These are phyloP conservation scores for Heritiera fomes DNA, from an alignment of 345 rosid genomes.

Conservation along the genomic window DNA sequence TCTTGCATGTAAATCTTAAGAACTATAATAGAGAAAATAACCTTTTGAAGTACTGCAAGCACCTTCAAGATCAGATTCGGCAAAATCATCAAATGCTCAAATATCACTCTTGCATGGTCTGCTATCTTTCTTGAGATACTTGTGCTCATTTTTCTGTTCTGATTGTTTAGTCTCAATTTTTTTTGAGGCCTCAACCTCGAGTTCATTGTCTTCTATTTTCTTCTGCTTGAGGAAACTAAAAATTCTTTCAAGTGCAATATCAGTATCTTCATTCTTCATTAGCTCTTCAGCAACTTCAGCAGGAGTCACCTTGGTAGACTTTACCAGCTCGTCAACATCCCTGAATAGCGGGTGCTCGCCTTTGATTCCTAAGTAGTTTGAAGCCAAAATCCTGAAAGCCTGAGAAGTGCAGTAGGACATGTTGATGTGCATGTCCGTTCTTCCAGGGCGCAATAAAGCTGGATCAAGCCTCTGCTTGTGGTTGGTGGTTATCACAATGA, in stretches of 20 bases:
- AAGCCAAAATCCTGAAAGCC: slow-evolving; percentile 42
- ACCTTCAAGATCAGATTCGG: neutral
- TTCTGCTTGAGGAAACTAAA: slow-evolving; percentile 39
- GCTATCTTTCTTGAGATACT: neutral
- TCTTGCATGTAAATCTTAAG: neutral
- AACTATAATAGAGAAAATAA: neutral
- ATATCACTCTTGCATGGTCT: neutral
- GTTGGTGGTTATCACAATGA: slow-evolving; percentile 50
- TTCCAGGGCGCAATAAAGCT: slow-evolving; percentile 49
- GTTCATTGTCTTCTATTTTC: slow-evolving; percentile 28
- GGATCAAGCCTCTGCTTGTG: slow-evolving; percentile 49
- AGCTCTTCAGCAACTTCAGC: slow-evolving; percentile 54
- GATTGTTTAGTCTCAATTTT: neutral
- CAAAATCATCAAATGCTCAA: neutral
- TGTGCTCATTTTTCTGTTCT: neutral
- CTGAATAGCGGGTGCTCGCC: slow-evolving; percentile 17
- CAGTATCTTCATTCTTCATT: slow-evolving; percentile 47
- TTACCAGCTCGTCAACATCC: slow-evolving; percentile 40
- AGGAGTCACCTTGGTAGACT: slow-evolving; percentile 40
- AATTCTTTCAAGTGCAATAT: slow-evolving; percentile 36
- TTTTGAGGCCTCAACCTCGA: slow-evolving; percentile 11
- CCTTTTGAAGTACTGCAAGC: no score
- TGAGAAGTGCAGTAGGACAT: slow-evolving; percentile 46
- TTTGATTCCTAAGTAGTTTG: slow-evolving; percentile 39
- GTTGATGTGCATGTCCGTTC: slow-evolving; percentile 60